Conservation (phyloP, 257 asterid genomes). For the Cruciata laevipes region DNA sequence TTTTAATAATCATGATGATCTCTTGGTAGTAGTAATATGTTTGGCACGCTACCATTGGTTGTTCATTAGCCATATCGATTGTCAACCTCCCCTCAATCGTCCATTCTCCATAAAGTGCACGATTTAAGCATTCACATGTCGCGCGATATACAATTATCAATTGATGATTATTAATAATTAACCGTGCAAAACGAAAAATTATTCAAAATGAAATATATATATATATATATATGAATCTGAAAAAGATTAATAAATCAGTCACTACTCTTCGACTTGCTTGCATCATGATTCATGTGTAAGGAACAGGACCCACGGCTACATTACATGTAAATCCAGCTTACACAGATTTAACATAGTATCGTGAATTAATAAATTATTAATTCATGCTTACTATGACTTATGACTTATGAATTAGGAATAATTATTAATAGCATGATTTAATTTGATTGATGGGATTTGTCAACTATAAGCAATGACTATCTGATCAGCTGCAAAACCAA, state of each 20-base stretch:
- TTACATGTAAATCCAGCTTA: constrained; percentile 13
- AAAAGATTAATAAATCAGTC: not conserved
- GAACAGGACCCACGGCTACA: constrained; percentile 11
- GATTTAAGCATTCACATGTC: not conserved
- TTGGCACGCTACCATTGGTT: not conserved
- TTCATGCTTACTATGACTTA: not conserved
- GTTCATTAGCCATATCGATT: not conserved
- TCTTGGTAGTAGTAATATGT: no score
- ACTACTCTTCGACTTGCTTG: not conserved
- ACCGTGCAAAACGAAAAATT: no score
- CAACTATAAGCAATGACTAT: not conserved
- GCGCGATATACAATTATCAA: no score
- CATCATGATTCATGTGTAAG: not conserved
- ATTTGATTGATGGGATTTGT: not conserved
- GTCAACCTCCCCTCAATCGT: not conserved
- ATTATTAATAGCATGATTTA: not conserved
- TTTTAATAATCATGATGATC: no score
- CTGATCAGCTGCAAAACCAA: not conserved
- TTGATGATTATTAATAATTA: no score
- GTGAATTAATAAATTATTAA: not conserved
- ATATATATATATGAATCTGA: no score
- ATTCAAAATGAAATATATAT: no score
- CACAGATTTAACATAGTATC: not conserved
- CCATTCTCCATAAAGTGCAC: not conserved
- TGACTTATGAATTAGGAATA: not conserved